Evolutionary conservation across 1,284 basidiomycete species (phyloP), one percentile per base, ranked within the genome.

Genomic region (Papiliotrema laurentii): DNA sequence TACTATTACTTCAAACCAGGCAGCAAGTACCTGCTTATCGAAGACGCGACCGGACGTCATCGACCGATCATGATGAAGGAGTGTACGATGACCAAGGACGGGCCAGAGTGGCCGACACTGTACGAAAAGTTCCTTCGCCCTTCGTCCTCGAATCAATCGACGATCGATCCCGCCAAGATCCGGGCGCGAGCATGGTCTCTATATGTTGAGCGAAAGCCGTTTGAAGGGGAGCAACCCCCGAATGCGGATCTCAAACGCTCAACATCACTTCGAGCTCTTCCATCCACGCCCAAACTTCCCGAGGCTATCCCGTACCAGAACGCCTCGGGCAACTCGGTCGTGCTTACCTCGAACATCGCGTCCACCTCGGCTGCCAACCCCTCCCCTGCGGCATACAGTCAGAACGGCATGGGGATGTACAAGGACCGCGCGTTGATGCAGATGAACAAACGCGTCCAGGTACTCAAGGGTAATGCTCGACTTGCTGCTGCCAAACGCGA

Each of bases 281-380:
- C 61, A 19, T 49, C 50, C 16, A 63, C 65, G 13, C 64, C 68
- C 0, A 45, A 47, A 37, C 48, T 63, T 7, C 64, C 68, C 16
- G 60, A 60, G 13, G 48, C 55, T 7, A 47, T 57, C 35, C 68
- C 73, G 16, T 73, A 72, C 54, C 59, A 90, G 86, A 89, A 90
- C 40, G 92, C 92, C 4, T 96, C 92, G 1, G 92, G 92, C 16
- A 98, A 99, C 74, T 94, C 89, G 58, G 89, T 97, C 43, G 80
- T 83, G 36, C 84, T 97, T 64, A 92, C 94, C 2, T 93, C 89
- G 11, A 87, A 86, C 38, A 84, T 86, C 40, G 88, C 88, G 7
- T 91, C 89, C 4, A 96, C 93, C 4, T 89, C 87, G 13, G 77
- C 74, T 16, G 70, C 70, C 41, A 61, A 68, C 54, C 39, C 56